Evolutionary conservation across 108 stramenopile species (phyloP), one percentile per base, ranked within the genome.

Genomic region (Epithemia pelagica): DNA sequence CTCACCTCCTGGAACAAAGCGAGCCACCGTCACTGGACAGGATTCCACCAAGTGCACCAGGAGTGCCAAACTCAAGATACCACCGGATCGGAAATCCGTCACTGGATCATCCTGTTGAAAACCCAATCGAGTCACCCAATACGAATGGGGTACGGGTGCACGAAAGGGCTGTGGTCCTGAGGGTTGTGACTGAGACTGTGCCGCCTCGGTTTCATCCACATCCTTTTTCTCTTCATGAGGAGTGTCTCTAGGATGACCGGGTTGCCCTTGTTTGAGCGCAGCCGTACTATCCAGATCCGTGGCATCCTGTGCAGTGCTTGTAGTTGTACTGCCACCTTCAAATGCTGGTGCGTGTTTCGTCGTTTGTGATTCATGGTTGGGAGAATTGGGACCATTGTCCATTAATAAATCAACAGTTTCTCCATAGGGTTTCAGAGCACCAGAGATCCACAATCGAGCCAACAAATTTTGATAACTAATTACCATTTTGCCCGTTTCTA

Each of bases 71-170:
- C 74, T 74, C 24, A 93, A 64, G 24, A 93, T 88, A n/a, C 91
- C 91, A 21, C 91, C 89, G 15, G 88, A 89, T 59, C 91, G 79
- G 81, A 93, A 93, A 77, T 93, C 91, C 2, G 91, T 93, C 8
- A 90, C 89, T 1, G 91, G 91, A 76, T 92, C 91, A 24, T 76
- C 70, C 67, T 92, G 91, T 71, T 92, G 91, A 71, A 92, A 92
- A 54, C 91, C 91, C 29, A 90, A 53, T 33, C 88, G 81, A 33
- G 84, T 75, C 0, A 92, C 79, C 91, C 91, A 92, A 54, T 72
- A 86, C 20, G 55, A 51, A 74, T 92, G 91, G 52, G 91, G 91
- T 33, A 92, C 72, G 30, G 91, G 91, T 21, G 91, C 88, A 25
- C 87, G 61, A 26, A 87, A 87, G 28, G 76, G 68, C 22, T 86